Evolutionary conservation across 164 flowering plant species (phyloP).

Genomic region (Amborella trichopoda): DNA sequence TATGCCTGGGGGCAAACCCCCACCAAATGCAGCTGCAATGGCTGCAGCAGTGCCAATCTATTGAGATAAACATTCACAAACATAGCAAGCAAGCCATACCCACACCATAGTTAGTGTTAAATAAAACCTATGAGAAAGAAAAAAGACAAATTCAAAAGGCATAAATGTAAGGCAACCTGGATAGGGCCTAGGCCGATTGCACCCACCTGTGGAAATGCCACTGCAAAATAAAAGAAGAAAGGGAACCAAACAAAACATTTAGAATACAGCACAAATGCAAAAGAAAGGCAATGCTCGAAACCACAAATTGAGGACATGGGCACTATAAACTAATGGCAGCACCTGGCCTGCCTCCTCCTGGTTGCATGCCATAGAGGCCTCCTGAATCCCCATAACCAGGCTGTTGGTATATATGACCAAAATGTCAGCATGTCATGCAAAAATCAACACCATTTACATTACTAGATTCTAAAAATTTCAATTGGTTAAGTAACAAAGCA

Average conservation of each 20-base stretch:
- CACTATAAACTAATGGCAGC: constrained; percentile 7
- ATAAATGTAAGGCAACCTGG: constrained; percentile 8
- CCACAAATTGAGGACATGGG: no score
- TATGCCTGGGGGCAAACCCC: constrained; percentile 90
- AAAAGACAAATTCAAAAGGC: no score
- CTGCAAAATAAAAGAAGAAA: constrained; percentile 32
- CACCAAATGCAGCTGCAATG: constrained; percentile 88
- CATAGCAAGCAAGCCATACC: no score
- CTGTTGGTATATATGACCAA: constrained; percentile 17
- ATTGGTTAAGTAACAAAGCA: no score
- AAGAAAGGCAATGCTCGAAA: background rate
- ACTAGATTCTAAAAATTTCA: no score
- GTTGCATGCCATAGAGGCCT: constrained; percentile 43
- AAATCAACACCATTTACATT: background rate
- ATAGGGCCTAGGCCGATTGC: background rate
- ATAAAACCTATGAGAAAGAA: background rate
- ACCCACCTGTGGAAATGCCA: constrained; percentile 88
- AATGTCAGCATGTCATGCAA: background rate
- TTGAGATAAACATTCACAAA: constrained; percentile 2
- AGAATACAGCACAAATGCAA: background rate
- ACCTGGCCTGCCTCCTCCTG: constrained; percentile 45
- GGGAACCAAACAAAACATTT: constrained; percentile 5
- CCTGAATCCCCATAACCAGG: constrained; percentile 70
- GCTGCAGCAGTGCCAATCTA: constrained; percentile 90
- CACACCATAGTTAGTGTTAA: no score